Conservation (phyloP, 2,329 filamentous ascomycete genomes). For the Hymenoscyphus albidus region DNA sequence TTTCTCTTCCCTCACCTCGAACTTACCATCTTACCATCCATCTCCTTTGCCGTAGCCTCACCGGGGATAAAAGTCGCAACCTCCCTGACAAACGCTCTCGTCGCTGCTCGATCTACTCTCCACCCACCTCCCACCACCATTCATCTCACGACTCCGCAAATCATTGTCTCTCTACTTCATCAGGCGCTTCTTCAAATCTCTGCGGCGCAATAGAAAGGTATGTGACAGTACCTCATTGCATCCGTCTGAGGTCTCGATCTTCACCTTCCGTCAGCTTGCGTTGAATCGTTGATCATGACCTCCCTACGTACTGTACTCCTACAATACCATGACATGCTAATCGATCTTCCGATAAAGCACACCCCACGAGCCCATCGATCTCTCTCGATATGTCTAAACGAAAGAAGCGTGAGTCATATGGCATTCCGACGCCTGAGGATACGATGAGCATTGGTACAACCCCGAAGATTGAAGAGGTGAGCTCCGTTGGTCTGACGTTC, state of each 20-base stretch:
- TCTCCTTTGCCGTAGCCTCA: not conserved
- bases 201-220: not conserved
- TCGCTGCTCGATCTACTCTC: not conserved
- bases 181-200: not conserved
- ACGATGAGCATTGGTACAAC: constrained; percentile 13
- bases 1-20: not conserved
- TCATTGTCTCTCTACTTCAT: not conserved
- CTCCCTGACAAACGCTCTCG: not conserved
- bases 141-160: too few relatives aligned
- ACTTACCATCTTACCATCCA: too few relatives aligned
- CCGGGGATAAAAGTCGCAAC: not conserved
- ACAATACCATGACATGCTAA: not conserved
- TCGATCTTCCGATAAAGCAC: not conserved
- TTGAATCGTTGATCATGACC: not conserved
- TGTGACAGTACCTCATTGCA: not conserved
- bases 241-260: not conserved
- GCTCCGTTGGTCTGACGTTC: constrained; percentile 12
- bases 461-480: constrained; percentile 16
- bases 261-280: not conserved
- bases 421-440: constrained; percentile 15
- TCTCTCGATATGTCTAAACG: not conserved
- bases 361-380: not conserved
- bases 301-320: not conserved
- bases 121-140: not conserved
- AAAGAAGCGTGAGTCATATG: constrained; percentile 19